These are phyloP conservation scores for Trichoderma sp. DNA, from an alignment of 2,329 filamentous ascomycete genomes.

Conservation along the genomic window DNA sequence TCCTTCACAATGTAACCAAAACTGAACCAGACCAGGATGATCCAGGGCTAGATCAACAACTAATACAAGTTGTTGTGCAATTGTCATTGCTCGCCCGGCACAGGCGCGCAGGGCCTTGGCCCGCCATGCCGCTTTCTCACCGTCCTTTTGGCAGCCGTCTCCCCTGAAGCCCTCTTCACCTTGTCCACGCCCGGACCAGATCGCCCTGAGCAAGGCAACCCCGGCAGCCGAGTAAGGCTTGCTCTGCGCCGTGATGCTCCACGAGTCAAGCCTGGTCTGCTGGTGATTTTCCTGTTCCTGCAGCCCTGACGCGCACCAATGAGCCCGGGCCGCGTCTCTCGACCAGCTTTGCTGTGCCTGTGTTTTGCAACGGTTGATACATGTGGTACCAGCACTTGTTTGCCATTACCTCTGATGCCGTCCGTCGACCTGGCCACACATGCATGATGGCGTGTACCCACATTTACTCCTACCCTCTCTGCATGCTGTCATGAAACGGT, in stretches of 20 bases:
- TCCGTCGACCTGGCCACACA: neutral
- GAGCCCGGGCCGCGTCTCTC: constrained; percentile 13
- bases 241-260: neutral
- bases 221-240: constrained; percentile 6
- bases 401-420: neutral
- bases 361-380: neutral
- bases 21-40: too few relatives aligned
- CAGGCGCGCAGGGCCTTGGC: neutral
- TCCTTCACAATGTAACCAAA: too few relatives aligned
- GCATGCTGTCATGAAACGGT: neutral
- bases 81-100: too few relatives aligned
- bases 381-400: neutral
- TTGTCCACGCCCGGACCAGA: constrained; percentile 22
- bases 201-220: neutral
- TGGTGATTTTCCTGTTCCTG: constrained; percentile 21
- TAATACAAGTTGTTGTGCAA: too few relatives aligned
- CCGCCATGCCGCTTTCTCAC: constrained; percentile 21
- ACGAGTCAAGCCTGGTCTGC: constrained; percentile 1
- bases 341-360: constrained; percentile 1
- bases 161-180: constrained; percentile 2
- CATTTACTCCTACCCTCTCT: neutral
- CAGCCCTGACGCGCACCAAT: constrained; percentile 26
- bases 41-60: too few relatives aligned
- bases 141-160: constrained; percentile 15
- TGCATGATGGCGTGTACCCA: neutral